Evolutionary conservation across 1,139 yeast species (phyloP).

Genomic region (Yamadazyma buinensis): DNA sequence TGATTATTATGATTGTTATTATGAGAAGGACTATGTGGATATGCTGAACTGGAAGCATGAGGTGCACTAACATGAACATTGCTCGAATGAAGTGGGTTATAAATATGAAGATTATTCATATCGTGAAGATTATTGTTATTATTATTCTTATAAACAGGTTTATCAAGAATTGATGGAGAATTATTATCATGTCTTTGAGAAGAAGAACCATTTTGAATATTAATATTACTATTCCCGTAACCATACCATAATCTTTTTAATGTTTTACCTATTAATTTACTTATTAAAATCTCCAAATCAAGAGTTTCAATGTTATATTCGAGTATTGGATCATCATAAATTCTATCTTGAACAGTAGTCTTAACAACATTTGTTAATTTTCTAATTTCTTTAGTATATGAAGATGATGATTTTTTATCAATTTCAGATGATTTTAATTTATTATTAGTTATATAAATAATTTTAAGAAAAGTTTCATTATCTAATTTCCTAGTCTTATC

Average conservation of each 20-base stretch:
- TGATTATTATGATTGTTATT: background rate
- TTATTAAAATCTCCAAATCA: conserved; percentile 35
- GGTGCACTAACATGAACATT: no score
- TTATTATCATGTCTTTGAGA: conserved; percentile 1
- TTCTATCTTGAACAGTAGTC: conserved; percentile 66
- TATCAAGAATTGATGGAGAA: no score
- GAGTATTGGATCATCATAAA: conserved; percentile 22
- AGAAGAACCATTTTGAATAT: conserved; percentile 2
- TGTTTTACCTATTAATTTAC: conserved; percentile 33
- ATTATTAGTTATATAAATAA: conserved; percentile 58
- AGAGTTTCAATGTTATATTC: conserved; percentile 40
- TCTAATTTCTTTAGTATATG: conserved; percentile 49
- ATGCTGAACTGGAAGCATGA: background rate
- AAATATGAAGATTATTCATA: background rate
- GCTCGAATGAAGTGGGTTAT: no score
- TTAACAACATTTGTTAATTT: conserved; percentile 67
- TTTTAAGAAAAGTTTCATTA: conserved; percentile 55
- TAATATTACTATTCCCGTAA: background rate
- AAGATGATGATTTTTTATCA: conserved; percentile 17
- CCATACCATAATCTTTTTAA: conserved; percentile 37
- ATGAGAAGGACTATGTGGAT: conserved; percentile 1
- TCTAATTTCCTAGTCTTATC: conserved; percentile 60
- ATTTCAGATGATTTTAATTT: conserved; percentile 22
- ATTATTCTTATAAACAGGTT: no score
- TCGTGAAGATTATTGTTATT: no score